Base-by-base conservation (phyloP, 441 rosid species). In the Jatropha multifida region DNA sequence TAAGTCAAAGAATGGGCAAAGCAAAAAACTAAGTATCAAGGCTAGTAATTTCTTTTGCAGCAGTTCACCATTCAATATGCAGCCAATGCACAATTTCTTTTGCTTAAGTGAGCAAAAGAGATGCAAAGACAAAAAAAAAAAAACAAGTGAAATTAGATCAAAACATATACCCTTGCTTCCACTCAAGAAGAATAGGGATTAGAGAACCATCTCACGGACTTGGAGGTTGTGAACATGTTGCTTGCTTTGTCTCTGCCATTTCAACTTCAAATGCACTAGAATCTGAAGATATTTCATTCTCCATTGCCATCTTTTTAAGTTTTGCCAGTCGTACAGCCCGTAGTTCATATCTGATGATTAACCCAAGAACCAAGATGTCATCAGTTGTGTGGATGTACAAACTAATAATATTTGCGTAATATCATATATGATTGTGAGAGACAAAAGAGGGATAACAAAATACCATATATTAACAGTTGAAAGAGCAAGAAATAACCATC, bases 211-310 rank as follows among this genome's bases (percentile, higher is more conserved):
- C 74, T 87, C 80, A 89, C 56, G 88, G 88, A 54, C 85, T 81
- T 76, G 81, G 51, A 41, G 86, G 82, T 63, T 76, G 82, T 78
- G 73, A 61, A 74, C 61, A 67, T 56, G 77, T 76, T 49, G 79
- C 72, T 65, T 77, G 84, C 67, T 71, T 83, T 37, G 95, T 85
- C 70, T 94, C 95, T 44, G 93, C 84, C 97, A 94, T 89, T 86
- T 94, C 97, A 71, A 94, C 90, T 89, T 94, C 97, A 72, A 80
- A 79, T 49, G 81, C 77, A 62, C 79, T 41, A n/a, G 69, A 44
- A 60, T 85, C 72, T 65, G 84, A 73, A 74, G 83, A 40, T 71
- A 85, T 75, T 74, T 72, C 81, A 46, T 77, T 72, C 78, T 81
- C 90, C 68, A 69, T 46, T 17, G 81, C 82, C 87, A 85, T 80